Evolutionary conservation across 768 basidiomycete species (phyloP).

Genomic region (Leccinum arenicola): DNA sequence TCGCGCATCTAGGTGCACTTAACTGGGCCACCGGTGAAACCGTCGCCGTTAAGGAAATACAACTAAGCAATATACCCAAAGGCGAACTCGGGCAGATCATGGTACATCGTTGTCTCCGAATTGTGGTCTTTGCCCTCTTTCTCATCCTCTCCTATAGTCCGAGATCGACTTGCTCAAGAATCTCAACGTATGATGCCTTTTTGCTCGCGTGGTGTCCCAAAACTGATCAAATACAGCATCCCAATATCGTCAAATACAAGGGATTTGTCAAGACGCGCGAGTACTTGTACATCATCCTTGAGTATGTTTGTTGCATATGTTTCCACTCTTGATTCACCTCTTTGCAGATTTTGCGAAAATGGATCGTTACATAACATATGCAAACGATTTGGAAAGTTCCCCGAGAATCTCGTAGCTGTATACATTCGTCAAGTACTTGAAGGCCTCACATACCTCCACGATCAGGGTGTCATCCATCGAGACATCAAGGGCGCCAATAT

Average conservation of each 20-base stretch:
- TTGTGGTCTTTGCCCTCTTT: background rate
- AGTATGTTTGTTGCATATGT: conserved; percentile 46
- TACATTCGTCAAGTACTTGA: conserved; percentile 97
- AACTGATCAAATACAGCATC: conserved; percentile 55
- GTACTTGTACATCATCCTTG: conserved; percentile 94
- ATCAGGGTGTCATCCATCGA: conserved; percentile 98
- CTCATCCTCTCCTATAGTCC: conserved; percentile 48
- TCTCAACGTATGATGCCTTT: conserved; percentile 65
- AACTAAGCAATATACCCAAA: conserved; percentile 89
- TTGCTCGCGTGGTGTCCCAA: background rate
- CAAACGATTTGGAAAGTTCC: conserved; percentile 98
- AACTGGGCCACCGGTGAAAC: conserved; percentile 98
- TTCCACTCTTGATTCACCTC: conserved; percentile 7
- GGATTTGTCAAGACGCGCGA: conserved; percentile 95
- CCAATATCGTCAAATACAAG: conserved; percentile 99
- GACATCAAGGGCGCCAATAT: conserved; percentile 99
- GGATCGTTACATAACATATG: conserved; percentile 93
- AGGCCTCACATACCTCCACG: conserved; percentile 94
- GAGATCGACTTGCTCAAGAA: conserved; percentile 98
- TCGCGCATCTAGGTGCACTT: conserved; percentile 61
- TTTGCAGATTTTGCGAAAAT: conserved; percentile 88
- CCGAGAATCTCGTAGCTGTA: conserved; percentile 92
- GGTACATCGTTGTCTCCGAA: conserved; percentile 43
- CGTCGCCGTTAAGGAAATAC: conserved; percentile 97
- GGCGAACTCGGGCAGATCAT: conserved; percentile 95